phyloP scores from a whole-genome alignment of 108 stramenopile species.

The Licmophora abbreviata region DNA sequence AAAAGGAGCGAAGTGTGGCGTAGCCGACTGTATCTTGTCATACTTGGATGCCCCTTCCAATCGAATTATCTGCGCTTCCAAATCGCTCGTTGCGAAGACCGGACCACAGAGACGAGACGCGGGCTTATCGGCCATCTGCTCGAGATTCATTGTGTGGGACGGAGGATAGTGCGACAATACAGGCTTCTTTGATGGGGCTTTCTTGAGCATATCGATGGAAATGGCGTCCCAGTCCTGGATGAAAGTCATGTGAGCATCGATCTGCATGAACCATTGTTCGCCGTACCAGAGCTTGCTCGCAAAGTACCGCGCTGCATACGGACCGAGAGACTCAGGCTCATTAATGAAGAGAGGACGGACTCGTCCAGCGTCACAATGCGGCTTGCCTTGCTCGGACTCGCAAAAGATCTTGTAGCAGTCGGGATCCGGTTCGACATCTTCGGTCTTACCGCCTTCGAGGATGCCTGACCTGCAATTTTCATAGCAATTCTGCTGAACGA shows the following conservation, averaged over 20 bases:
- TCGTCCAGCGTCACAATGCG: slow-evolving; percentile 48
- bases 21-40: slow-evolving; percentile 45
- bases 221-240: slow-evolving; percentile 83
- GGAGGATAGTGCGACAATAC: slow-evolving; percentile 90
- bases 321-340: slow-evolving; percentile 89
- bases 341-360: slow-evolving; percentile 78
- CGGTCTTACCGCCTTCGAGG: slow-evolving; percentile 43
- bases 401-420: slow-evolving; percentile 75
- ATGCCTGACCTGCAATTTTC: slow-evolving; percentile 64
- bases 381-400: slow-evolving; percentile 44
- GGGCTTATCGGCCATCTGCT: slow-evolving; percentile 29
- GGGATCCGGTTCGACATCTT: slow-evolving; percentile 59
- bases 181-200: slow-evolving; percentile 72
- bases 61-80: slow-evolving; percentile 87
- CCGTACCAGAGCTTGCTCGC: slow-evolving; percentile 90
- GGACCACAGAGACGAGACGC: slow-evolving; percentile 76
- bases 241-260: slow-evolving; percentile 81
- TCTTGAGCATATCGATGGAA: slow-evolving; percentile 69
- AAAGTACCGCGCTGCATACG: slow-evolving; percentile 91
- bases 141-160: slow-evolving; percentile 43
- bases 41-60: slow-evolving; percentile 62
- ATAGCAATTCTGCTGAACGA: slow-evolving; percentile 95
- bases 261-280: slow-evolving; percentile 95
- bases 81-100: slow-evolving; percentile 70
- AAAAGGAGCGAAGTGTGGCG: slow-evolving; percentile 77